These are phyloP conservation scores for Ceratocystis lukuohia DNA, from an alignment of 2,329 filamentous ascomycete species.

Conservation along the genomic window DNA sequence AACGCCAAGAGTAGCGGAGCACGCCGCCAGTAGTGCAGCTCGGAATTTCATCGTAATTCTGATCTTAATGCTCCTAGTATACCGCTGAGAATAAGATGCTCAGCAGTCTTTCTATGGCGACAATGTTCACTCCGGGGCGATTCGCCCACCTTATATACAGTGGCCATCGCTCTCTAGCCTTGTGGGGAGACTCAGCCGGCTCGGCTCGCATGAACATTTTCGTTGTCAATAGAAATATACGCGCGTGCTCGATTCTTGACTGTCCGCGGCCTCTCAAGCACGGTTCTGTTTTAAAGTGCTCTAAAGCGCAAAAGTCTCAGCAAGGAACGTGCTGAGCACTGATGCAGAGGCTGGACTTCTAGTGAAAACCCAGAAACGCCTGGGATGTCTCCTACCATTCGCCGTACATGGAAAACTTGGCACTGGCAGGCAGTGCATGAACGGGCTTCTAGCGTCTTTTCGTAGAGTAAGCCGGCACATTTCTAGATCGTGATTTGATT, in stretches of 20 bases:
- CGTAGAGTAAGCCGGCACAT: too few species aligned
- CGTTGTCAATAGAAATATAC: neutral
- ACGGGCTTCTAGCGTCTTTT: too few species aligned
- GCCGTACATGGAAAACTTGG: too few species aligned
- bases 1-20: neutral
- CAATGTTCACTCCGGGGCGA: neutral
- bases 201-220: neutral
- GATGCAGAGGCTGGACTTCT: neutral
- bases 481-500: too few species aligned
- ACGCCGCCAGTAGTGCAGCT: neutral
- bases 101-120: neutral
- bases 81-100: neutral
- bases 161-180: too few species aligned
- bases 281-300: neutral
- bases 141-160: neutral
- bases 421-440: too few species aligned
- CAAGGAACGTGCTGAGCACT: neutral
- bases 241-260: neutral
- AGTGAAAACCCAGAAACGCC: neutral
- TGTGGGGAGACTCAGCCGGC: neutral
- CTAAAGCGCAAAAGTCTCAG: neutral
- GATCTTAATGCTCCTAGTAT: neutral
- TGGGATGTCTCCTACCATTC: too few species aligned
- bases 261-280: neutral
- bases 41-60: neutral